Conservation (phyloP, 768 basidiomycete genomes). For the Gautieria morchelliformis region DNA sequence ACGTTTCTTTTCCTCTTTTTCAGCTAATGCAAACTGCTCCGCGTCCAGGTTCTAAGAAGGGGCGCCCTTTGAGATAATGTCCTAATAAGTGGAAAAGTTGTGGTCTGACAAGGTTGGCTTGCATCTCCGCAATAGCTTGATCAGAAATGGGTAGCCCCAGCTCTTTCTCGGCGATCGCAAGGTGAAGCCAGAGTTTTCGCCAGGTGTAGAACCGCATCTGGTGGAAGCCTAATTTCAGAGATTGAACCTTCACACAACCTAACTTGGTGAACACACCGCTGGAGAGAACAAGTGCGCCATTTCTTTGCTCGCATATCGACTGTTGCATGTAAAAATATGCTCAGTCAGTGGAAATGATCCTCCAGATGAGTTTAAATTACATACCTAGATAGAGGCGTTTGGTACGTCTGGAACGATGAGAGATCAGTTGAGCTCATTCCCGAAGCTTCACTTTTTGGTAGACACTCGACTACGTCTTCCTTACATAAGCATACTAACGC, state of each 20-base stretch:
- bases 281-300: slow-evolving; percentile 98
- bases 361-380: too few species aligned
- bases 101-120: slow-evolving; percentile 67
- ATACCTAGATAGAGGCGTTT: background rate
- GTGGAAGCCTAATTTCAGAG: too few species aligned
- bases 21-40: slow-evolving; percentile 86
- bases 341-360: background rate
- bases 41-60: slow-evolving; percentile 60
- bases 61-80: background rate
- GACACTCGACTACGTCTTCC: too few species aligned
- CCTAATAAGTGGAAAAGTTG: background rate
- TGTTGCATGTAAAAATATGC: slow-evolving; percentile 21
- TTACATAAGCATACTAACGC: too few species aligned
- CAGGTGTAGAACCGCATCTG: slow-evolving; percentile 94
- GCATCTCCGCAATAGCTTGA: slow-evolving; percentile 91
- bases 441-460: too few species aligned
- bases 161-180: slow-evolving; percentile 94
- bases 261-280: slow-evolving; percentile 41
- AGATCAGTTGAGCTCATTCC: background rate
- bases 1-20: slow-evolving; percentile 91
- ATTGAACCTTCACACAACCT: too few species aligned
- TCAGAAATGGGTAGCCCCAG: slow-evolving; percentile 86
- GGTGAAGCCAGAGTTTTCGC: slow-evolving; percentile 90
- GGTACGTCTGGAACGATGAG: background rate
- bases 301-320: slow-evolving; percentile 98